These are phyloP conservation scores for Phellopilus nigrolimitatus DNA, from an alignment of 1,284 basidiomycete species.

Conservation along the genomic window DNA sequence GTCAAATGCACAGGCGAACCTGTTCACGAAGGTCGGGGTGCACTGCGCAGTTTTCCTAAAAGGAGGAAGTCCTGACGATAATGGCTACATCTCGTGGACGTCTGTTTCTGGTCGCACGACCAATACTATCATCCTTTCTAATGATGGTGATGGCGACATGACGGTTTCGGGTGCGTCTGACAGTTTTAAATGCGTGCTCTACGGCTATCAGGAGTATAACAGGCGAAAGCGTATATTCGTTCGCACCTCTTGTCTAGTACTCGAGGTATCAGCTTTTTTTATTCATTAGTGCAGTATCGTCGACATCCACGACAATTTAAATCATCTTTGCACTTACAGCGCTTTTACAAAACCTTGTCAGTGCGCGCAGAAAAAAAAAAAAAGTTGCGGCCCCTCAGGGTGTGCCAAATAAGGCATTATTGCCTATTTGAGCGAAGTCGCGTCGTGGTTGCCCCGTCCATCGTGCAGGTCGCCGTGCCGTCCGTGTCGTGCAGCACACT, in stretches of 20 bases:
- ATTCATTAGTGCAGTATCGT: no score
- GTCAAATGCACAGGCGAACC: conserved; percentile 47
- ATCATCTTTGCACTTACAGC: no score
- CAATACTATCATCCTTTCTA: conserved; percentile 48
- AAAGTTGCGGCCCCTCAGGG: no score
- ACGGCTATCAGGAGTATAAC: conserved; percentile 61
- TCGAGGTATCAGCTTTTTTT: no score
- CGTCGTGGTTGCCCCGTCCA: no score
- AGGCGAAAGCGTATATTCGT: not conserved
- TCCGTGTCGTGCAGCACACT: no score
- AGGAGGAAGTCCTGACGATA: conserved; percentile 54
- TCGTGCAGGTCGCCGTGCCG: no score
- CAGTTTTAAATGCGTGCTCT: conserved; percentile 67
- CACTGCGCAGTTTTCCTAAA: conserved; percentile 64
- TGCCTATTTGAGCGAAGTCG: no score
- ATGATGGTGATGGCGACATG: conserved; percentile 45
- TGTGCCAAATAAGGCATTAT: no score
- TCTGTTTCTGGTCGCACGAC: conserved; percentile 46
- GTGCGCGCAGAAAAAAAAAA: no score
- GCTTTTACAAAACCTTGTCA: no score
- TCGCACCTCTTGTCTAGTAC: not conserved
- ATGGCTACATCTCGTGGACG: conserved; percentile 41
- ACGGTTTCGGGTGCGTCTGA: conserved; percentile 53
- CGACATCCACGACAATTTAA: no score
- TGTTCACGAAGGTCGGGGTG: conserved; percentile 60